Evolutionary conservation across 805 yeast species (phyloP).

Genomic region (Metschnikowia koreensis): DNA sequence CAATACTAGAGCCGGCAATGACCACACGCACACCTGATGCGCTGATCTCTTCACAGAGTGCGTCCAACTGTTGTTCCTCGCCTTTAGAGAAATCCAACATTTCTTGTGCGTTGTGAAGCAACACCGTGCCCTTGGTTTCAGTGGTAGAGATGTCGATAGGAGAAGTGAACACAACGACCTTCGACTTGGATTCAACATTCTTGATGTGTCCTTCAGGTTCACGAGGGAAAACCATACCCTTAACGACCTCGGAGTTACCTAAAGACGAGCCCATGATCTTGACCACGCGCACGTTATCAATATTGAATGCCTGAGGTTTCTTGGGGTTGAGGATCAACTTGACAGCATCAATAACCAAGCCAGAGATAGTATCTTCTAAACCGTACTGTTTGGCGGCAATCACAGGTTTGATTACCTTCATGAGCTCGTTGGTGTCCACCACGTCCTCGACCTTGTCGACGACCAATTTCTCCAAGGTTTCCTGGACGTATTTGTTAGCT

Average conservation of each 20-base stretch:
- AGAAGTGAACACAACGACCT: conserved; percentile 90
- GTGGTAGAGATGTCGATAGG: conserved; percentile 94
- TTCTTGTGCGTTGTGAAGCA: conserved; percentile 93
- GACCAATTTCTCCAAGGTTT: conserved; percentile 63
- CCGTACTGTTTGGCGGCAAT: conserved; percentile 94
- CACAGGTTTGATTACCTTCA: conserved; percentile 79
- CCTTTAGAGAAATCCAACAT: conserved; percentile 96
- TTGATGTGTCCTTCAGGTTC: conserved; percentile 94
- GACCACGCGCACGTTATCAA: conserved; percentile 91
- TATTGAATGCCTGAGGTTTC: conserved; percentile 69
- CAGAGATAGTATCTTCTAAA: conserved; percentile 71
- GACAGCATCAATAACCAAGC: conserved; percentile 82
- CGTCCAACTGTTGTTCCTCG: conserved; percentile 91
- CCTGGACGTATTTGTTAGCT: conserved; percentile 75
- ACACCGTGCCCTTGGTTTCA: conserved; percentile 97
- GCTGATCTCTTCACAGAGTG: conserved; percentile 73
- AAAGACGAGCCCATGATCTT: conserved; percentile 93
- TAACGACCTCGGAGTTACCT: conserved; percentile 70
- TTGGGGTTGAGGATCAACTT: conserved; percentile 67
- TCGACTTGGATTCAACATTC: conserved; percentile 56
- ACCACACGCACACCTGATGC: conserved; percentile 86
- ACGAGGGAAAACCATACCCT: conserved; percentile 97
- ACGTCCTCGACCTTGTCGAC: conserved; percentile 63
- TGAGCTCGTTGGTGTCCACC: conserved; percentile 51
- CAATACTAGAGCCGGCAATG: conserved; percentile 91